Evolutionary conservation across 257 asterid species (phyloP).

Genomic region (Anisodus tanguticus): DNA sequence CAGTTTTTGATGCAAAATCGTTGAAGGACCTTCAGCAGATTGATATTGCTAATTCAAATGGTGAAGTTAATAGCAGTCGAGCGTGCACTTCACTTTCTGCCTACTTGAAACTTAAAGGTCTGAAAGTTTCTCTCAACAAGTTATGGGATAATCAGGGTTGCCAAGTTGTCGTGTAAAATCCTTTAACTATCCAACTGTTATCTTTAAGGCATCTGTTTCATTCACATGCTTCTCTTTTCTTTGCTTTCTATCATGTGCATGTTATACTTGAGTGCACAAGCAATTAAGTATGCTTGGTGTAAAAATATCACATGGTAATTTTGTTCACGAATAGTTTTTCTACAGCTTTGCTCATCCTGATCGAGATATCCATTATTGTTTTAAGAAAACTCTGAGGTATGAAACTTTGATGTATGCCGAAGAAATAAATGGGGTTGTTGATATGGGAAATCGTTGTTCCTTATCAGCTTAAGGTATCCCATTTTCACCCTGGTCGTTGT

Average conservation of each 20-base stretch:
- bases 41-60: slow-evolving; percentile 43
- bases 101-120: slow-evolving; percentile 59
- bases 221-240: slow-evolving; percentile 20
- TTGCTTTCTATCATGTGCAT: slow-evolving; percentile 38
- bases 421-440: neutral
- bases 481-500: slow-evolving; percentile 15
- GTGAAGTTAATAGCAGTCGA: slow-evolving; percentile 56
- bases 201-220: slow-evolving; percentile 57
- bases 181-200: slow-evolving; percentile 49
- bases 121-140: slow-evolving; percentile 60
- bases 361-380: slow-evolving; percentile 4
- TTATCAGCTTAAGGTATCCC: neutral
- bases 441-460: slow-evolving; percentile 14
- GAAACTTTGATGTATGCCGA: neutral
- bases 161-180: slow-evolving; percentile 55
- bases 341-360: slow-evolving; percentile 10
- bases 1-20: slow-evolving; percentile 44
- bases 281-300: neutral
- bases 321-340: slow-evolving; percentile 18
- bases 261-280: slow-evolving; percentile 33
- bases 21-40: slow-evolving; percentile 49
- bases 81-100: slow-evolving; percentile 48
- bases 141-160: slow-evolving; percentile 42
- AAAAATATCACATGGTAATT: neutral
- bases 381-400: slow-evolving; percentile 9